Percentiles rank a stretch among this genome's conserved stretches.
Conservation (phyloP, 2,329 filamentous ascomycete genomes). For the Chalaropsis thielavioides region DNA sequence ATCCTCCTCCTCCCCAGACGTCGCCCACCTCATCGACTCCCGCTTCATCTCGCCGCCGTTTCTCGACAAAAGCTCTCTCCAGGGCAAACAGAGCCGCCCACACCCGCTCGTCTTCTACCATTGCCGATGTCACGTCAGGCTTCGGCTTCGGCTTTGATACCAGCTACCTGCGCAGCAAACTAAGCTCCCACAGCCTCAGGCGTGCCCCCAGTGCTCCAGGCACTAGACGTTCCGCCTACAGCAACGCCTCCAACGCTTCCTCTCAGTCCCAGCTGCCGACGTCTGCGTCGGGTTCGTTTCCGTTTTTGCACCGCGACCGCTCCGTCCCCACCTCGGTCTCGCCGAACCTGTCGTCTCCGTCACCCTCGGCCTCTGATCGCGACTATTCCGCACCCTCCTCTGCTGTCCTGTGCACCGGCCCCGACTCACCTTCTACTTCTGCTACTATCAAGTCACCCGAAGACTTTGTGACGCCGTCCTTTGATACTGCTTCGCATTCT, state of each 20-base stretch:
- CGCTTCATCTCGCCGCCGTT: constrained; percentile 42
- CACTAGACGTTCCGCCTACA: constrained; percentile 15
- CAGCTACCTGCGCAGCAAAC: constrained; percentile 45
- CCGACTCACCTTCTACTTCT: background rate
- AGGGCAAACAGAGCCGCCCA: constrained; percentile 21
- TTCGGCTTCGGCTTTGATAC: constrained; percentile 40
- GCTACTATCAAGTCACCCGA: constrained; percentile 7
- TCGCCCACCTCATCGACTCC: constrained; percentile 29
- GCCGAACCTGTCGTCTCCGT: constrained; percentile 12
- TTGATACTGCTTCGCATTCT: constrained; percentile 6
- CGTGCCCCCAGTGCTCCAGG: constrained; percentile 45
- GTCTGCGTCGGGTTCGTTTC: constrained; percentile 20
- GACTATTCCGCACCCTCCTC: constrained; percentile 16
- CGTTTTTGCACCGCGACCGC: constrained; percentile 17
- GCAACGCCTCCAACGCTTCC: constrained; percentile 28
- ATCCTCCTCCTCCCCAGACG: constrained; percentile 13
- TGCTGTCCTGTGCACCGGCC: constrained; percentile 10
- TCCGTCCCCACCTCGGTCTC: constrained; percentile 1
- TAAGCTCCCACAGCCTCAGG: constrained; percentile 48
- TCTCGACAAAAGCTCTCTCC: constrained; percentile 39
- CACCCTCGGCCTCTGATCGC: constrained; percentile 14
- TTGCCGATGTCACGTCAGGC: constrained; percentile 31
- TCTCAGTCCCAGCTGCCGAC: constrained; percentile 19
- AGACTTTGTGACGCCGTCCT: constrained; percentile 10
- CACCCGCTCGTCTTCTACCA: constrained; percentile 15